Evolutionary conservation across 345 rosid species (phyloP).

Genomic region (Hibiscus syriacus): DNA sequence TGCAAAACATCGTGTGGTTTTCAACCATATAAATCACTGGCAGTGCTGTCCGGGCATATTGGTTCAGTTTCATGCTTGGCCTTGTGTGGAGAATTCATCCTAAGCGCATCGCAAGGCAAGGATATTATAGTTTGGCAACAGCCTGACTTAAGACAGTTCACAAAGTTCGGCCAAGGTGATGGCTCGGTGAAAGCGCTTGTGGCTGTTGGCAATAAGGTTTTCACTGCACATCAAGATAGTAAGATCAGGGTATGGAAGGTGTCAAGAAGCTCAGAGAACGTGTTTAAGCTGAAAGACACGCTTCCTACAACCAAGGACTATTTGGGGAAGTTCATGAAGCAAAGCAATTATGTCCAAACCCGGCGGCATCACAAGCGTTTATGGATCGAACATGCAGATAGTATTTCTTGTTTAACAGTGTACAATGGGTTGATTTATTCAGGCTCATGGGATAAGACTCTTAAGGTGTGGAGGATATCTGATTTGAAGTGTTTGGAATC

Average conservation of each 20-base stretch:
- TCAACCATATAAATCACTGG: conserved; percentile 43
- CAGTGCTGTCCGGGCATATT: conserved; percentile 66
- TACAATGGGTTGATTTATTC: conserved; percentile 62
- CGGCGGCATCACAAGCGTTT: conserved; percentile 56
- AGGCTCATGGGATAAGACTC: conserved; percentile 91
- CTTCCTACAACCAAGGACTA: conserved; percentile 81
- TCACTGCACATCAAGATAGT: conserved; percentile 92
- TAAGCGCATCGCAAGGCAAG: conserved; percentile 88
- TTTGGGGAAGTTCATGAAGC: conserved; percentile 76
- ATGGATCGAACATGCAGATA: conserved; percentile 83
- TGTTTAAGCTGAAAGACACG: conserved; percentile 63
- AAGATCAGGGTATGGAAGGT: conserved; percentile 85
- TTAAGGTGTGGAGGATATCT: conserved; percentile 80
- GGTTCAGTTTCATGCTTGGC: conserved; percentile 89
- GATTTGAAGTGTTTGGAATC: conserved; percentile 85
- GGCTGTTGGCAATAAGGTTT: conserved; percentile 55
- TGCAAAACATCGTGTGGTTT: conserved; percentile 27
- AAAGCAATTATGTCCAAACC: conserved; percentile 69
- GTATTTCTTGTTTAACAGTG: conserved; percentile 78
- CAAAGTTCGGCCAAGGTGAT: conserved; percentile 88
- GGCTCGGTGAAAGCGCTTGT: conserved; percentile 82
- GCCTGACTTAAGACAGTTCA: conserved; percentile 77
- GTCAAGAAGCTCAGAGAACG: conserved; percentile 58
- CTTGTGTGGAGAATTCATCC: conserved; percentile 77
- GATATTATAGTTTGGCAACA: conserved; percentile 98